These are phyloP conservation scores for Artomyces pyxidatus DNA, from an alignment of 768 basidiomycete species.

Conservation along the genomic window DNA sequence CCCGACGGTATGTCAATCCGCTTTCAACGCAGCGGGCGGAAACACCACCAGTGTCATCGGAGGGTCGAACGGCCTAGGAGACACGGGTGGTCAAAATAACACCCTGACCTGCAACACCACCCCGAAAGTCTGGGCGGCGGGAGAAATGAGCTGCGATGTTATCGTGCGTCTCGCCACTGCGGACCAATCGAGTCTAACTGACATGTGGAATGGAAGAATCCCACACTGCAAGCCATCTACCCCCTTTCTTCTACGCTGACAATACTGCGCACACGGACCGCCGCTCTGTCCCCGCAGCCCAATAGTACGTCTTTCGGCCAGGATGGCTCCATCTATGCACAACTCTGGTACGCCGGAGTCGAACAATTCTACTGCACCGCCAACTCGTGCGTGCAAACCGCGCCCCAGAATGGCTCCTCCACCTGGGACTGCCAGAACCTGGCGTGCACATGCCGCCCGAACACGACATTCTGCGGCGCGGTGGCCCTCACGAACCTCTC, in stretches of 20 bases:
- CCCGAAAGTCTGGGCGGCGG: slow-evolving; percentile 66
- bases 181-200: neutral
- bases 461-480: slow-evolving; percentile 71
- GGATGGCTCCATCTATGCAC: slow-evolving; percentile 48
- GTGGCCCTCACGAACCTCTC: slow-evolving; percentile 41
- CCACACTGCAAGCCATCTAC: slow-evolving; percentile 71
- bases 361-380: slow-evolving; percentile 88
- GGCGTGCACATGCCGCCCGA: slow-evolving; percentile 61
- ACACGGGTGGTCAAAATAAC: slow-evolving; percentile 44
- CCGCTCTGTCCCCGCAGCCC: slow-evolving; percentile 60
- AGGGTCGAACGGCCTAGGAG: slow-evolving; percentile 20
- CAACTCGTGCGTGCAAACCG: slow-evolving; percentile 56
- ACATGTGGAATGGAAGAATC: slow-evolving; percentile 52
- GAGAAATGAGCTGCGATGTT: slow-evolving; percentile 82
- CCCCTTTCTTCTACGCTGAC: slow-evolving; percentile 67
- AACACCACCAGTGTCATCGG: too few relatives aligned
- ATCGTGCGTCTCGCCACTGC: slow-evolving; percentile 34
- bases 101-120: slow-evolving; percentile 66
- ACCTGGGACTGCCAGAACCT: slow-evolving; percentile 71
- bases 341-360: slow-evolving; percentile 70
- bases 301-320: slow-evolving; percentile 52
- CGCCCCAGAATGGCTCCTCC: slow-evolving; percentile 32
- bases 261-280: slow-evolving; percentile 68
- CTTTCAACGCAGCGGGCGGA: slow-evolving; percentile 36
- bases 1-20: slow-evolving; percentile 59